A percentile compares a stretch with the other conserved stretches of the same genome.
Conservation (phyloP, 2,329 filamentous ascomycete genomes). For the Exophiala sideris region DNA sequence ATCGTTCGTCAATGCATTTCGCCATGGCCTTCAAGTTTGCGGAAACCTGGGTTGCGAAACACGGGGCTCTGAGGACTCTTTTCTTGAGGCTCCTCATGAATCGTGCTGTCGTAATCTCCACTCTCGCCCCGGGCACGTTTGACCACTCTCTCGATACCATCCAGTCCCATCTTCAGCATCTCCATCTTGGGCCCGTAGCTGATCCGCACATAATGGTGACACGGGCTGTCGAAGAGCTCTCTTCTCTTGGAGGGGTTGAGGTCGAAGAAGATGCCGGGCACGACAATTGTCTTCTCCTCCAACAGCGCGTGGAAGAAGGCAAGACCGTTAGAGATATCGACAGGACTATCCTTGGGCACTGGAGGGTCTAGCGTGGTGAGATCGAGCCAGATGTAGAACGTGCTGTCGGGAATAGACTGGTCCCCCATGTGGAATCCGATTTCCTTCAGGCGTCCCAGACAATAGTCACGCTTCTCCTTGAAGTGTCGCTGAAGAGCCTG, state of each 20-base stretch:
- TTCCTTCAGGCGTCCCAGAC: conserved; percentile 70
- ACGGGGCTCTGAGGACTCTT: conserved; percentile 9
- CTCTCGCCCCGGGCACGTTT: conserved; percentile 42
- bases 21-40: conserved; percentile 6
- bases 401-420: conserved; percentile 84
- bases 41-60: not conserved
- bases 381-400: conserved; percentile 86
- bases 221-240: conserved; percentile 90
- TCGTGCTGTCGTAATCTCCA: conserved; percentile 14
- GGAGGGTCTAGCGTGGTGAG: conserved; percentile 47
- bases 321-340: conserved; percentile 79
- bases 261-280: conserved; percentile 97
- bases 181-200: conserved; percentile 79
- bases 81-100: conserved; percentile 20
- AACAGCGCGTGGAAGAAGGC: conserved; percentile 97
- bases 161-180: conserved; percentile 70
- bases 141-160: conserved; percentile 80
- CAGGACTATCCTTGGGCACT: conserved; percentile 57
- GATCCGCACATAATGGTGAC: conserved; percentile 85
- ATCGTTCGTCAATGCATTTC: conserved; percentile 6
- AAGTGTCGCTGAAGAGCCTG: conserved; percentile 84
- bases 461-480: conserved; percentile 88
- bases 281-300: conserved; percentile 91
- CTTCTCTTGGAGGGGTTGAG: conserved; percentile 84
- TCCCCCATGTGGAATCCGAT: conserved; percentile 71